phyloP scores from a whole-genome alignment of 192 early-diverging fungal genomes.

The Fimicolochytrium jonesii region DNA sequence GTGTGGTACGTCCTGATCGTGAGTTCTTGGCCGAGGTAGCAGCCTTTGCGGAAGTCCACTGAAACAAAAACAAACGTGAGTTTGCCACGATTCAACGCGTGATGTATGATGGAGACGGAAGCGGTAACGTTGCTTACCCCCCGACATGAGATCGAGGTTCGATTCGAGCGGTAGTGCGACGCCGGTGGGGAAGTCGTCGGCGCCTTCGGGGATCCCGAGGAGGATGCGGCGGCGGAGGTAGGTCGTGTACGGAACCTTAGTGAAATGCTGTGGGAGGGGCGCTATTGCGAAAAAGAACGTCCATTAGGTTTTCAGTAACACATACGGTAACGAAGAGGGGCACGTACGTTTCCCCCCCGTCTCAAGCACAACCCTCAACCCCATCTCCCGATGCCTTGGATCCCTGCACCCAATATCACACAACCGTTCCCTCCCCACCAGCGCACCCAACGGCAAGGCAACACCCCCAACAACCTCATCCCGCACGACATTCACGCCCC shows the following conservation, averaged over 20 bases:
- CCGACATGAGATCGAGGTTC: constrained; percentile 88
- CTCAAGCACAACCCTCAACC: constrained; percentile 51
- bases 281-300: constrained; percentile 8
- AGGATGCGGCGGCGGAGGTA: constrained; percentile 77
- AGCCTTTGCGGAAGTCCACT: constrained; percentile 97
- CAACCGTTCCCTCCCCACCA: constrained; percentile 33
- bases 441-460: constrained; percentile 13
- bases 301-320: background rate
- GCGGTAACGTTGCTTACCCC: constrained; percentile 64
- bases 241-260: constrained; percentile 44
- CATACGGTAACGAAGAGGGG: background rate
- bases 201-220: constrained; percentile 87
- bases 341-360: constrained; percentile 4
- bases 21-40: constrained; percentile 97
- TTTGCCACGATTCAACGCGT: background rate
- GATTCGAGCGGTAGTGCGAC: constrained; percentile 80
- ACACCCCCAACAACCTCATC: background rate
- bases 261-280: constrained; percentile 50
- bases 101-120: no score
- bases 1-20: constrained; percentile 95
- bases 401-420: constrained; percentile 40
- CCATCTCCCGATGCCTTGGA: constrained; percentile 53
- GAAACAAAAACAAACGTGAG: background rate
- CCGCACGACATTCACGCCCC: constrained; percentile 9
- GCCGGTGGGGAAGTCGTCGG: constrained; percentile 68